These are phyloP conservation scores for Cymbopogon citratus DNA, from an alignment of 176 grass and related monocot species.

Conservation along the genomic window DNA sequence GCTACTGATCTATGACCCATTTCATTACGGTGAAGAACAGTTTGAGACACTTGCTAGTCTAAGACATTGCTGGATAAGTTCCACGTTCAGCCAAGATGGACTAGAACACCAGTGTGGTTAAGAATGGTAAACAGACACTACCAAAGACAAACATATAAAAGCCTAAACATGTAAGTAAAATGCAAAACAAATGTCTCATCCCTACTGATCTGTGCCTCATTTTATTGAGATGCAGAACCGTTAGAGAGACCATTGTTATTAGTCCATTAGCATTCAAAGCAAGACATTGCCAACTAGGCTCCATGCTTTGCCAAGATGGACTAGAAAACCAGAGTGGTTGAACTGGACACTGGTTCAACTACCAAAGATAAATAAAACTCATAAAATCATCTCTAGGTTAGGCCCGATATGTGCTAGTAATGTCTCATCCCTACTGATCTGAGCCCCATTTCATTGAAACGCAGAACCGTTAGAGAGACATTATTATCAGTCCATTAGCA, in stretches of 20 bases:
- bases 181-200: slow-evolving; percentile 13
- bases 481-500: slow-evolving; percentile 58
- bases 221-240: slow-evolving; percentile 36
- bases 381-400: neutral
- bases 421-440: slow-evolving; percentile 35
- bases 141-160: neutral
- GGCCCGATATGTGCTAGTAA: neutral
- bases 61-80: slow-evolving; percentile 13
- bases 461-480: slow-evolving; percentile 27
- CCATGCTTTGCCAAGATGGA: slow-evolving; percentile 39
- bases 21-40: slow-evolving; percentile 30
- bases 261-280: slow-evolving; percentile 62
- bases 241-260: slow-evolving; percentile 32
- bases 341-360: neutral
- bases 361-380: neutral
- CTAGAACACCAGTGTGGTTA: neutral
- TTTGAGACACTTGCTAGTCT: slow-evolving; percentile 42
- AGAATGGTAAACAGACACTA: neutral
- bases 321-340: neutral
- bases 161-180: neutral
- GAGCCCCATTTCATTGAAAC: slow-evolving; percentile 11
- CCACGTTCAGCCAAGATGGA: slow-evolving; percentile 37
- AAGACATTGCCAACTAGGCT: slow-evolving; percentile 8
- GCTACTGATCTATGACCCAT: slow-evolving; percentile 19
- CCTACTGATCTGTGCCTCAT: slow-evolving; percentile 30